These are phyloP conservation scores for Ligustrum vulgare DNA, from an alignment of 257 asterid genomes.

Conservation along the genomic window DNA sequence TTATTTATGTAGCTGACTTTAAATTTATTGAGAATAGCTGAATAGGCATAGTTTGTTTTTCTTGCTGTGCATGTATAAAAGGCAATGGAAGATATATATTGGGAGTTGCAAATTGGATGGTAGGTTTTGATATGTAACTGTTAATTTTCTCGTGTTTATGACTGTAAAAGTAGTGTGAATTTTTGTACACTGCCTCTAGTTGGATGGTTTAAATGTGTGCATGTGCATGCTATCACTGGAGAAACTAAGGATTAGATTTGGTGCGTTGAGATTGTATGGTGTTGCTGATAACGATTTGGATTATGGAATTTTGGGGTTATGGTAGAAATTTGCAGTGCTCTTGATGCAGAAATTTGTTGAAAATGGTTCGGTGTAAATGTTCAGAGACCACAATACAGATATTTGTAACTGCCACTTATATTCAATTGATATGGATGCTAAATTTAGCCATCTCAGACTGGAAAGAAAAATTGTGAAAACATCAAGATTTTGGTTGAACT, in stretches of 20 bases:
- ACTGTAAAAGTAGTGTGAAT: neutral
- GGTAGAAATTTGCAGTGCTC: neutral
- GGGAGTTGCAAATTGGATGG: too few relatives aligned
- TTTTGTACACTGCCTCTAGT: neutral
- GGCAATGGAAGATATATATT: too few relatives aligned
- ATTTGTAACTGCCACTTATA: neutral
- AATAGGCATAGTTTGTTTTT: too few relatives aligned
- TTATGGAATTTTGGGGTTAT: neutral
- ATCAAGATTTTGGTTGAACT: neutral
- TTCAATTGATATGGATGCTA: neutral
- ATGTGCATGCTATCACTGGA: neutral
- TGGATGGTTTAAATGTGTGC: neutral
- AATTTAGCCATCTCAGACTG: neutral
- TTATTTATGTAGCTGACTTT: too few relatives aligned
- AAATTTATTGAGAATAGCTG: too few relatives aligned
- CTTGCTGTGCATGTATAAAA: too few relatives aligned
- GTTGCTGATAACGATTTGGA: neutral
- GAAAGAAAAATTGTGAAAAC: neutral
- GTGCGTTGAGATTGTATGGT: neutral
- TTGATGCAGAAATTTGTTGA: neutral
- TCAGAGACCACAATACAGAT: neutral
- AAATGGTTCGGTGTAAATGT: neutral
- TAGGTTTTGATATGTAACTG: too few relatives aligned
- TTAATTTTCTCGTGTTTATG: neutral
- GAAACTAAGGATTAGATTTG: neutral